phyloP scores from a whole-genome alignment of 2,329 filamentous ascomycete genomes.

The Sporothrix protearum region DNA sequence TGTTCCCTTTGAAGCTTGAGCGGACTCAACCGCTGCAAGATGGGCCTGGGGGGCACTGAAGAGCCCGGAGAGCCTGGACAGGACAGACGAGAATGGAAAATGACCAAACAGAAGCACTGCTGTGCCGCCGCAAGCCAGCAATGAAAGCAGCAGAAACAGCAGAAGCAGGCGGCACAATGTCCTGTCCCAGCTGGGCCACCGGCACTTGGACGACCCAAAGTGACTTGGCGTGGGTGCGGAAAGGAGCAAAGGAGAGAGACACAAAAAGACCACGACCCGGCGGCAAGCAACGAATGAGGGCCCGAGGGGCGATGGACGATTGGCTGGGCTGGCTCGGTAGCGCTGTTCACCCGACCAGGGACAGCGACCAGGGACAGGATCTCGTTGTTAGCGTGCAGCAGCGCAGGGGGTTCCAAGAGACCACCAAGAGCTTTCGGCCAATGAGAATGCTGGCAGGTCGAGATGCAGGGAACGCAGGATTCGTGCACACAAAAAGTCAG shows the following conservation, averaged over 20 bases:
- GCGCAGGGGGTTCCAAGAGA: not conserved
- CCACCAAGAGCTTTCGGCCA: not conserved
- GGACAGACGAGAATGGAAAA: not conserved
- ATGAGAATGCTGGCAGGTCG: slow-evolving; percentile 9
- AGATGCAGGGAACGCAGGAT: slow-evolving; percentile 14
- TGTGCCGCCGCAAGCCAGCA: not conserved
- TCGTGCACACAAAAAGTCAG: not conserved
- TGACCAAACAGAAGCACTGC: not conserved
- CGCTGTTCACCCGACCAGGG: not conserved
- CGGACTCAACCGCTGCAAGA: not conserved
- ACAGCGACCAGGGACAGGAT: slow-evolving; percentile 8
- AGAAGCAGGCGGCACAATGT: not conserved
- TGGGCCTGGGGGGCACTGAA: not conserved
- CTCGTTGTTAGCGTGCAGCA: not conserved
- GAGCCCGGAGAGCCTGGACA: not conserved
- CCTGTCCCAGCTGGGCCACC: not conserved
- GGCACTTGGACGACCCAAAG: not conserved
- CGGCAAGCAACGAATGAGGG: slow-evolving; percentile 25
- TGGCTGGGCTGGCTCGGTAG: slow-evolving; percentile 21
- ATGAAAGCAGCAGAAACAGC: not conserved
- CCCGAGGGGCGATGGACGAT: slow-evolving; percentile 11
- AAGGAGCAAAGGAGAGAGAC: not conserved
- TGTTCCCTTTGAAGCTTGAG: too few relatives aligned
- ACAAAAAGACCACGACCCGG: slow-evolving; percentile 5
- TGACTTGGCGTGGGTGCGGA: slow-evolving; percentile 7